Evolutionary conservation across 768 basidiomycete genomes (phyloP).

Genomic region (Butyriboletus loyo): DNA sequence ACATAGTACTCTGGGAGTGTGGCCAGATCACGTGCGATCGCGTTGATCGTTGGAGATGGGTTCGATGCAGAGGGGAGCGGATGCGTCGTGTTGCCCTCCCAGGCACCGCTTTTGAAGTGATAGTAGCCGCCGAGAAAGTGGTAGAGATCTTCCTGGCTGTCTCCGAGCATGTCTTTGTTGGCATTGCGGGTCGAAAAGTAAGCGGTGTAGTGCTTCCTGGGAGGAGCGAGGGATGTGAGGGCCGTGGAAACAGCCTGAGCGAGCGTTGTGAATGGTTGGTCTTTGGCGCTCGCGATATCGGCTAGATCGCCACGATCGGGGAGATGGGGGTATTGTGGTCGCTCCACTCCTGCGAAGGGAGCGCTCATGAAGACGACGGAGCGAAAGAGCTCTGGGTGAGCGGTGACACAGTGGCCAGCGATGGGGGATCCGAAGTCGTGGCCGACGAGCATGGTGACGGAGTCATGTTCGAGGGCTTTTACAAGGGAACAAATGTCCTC

Average conservation of each 20-base stretch:
- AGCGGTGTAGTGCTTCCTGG: constrained; percentile 54
- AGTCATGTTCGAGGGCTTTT: constrained; percentile 46
- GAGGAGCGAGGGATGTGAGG: constrained; percentile 43
- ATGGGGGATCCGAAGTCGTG: constrained; percentile 60
- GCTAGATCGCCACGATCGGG: constrained; percentile 1
- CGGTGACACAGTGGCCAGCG: constrained; percentile 51
- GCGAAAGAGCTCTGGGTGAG: constrained; percentile 54
- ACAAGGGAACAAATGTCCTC: constrained; percentile 53
- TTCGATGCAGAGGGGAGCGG: constrained; percentile 34
- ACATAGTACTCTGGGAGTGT: constrained; percentile 57
- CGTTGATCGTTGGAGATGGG: constrained; percentile 18
- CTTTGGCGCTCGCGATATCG: background rate
- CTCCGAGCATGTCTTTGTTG: constrained; percentile 40
- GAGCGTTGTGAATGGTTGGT: constrained; percentile 10
- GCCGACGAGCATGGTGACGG: constrained; percentile 50
- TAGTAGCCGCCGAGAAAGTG: constrained; percentile 26
- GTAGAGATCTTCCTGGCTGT: constrained; percentile 15
- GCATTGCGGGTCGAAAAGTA: constrained; percentile 50
- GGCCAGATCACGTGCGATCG: constrained; percentile 34
- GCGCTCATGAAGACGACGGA: constrained; percentile 59
- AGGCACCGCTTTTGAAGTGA: constrained; percentile 59
- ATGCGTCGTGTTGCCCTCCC: constrained; percentile 40
- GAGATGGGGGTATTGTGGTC: constrained; percentile 17
- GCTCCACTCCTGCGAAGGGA: constrained; percentile 49
- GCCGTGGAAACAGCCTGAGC: constrained; percentile 4